Evolutionary conservation across 1,139 yeast species (phyloP).

Genomic region (Geotrichum fermentans): DNA sequence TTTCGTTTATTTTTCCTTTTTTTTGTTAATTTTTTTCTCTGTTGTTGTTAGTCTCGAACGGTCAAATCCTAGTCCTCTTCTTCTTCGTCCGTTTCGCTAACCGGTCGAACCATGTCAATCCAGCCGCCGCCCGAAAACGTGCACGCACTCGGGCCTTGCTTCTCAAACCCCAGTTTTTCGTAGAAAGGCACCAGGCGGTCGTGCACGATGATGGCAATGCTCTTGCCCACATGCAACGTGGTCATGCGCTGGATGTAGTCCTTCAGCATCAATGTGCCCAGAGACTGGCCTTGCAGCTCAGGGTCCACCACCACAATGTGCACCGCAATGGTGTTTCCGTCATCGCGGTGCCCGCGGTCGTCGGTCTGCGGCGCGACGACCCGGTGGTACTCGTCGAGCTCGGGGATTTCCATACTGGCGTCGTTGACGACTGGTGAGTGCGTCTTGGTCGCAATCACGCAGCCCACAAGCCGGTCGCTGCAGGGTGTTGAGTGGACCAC

Average conservation of each 20-base stretch:
- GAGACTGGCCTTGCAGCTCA: conserved; percentile 70
- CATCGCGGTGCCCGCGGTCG: conserved; percentile 68
- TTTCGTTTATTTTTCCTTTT: too few relatives aligned
- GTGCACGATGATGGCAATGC: conserved; percentile 70
- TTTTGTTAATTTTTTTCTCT: too few relatives aligned
- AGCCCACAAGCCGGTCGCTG: conserved; percentile 72
- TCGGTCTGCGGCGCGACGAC: conserved; percentile 32
- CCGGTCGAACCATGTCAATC: conserved; percentile 5
- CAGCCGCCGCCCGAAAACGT: conserved; percentile 28
- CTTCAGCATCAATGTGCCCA: conserved; percentile 77
- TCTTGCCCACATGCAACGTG: conserved; percentile 79
- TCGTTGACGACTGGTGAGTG: conserved; percentile 48
- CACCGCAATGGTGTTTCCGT: conserved; percentile 68
- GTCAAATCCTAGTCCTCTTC: conserved; percentile 2
- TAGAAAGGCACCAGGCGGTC: conserved; percentile 68
- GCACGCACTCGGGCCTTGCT: conserved; percentile 57
- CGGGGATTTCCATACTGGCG: conserved; percentile 62
- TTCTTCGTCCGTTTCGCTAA: background rate
- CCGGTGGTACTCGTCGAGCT: conserved; percentile 30
- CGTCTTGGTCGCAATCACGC: conserved; percentile 72
- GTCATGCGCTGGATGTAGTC: conserved; percentile 87
- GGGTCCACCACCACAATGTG: conserved; percentile 80
- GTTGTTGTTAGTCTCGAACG: too few relatives aligned
- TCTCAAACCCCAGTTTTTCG: conserved; percentile 69
- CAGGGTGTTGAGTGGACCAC: conserved; percentile 28